Evolutionary conservation across 73 alveolate genomes (phyloP).

Genomic region (Tetrahymena malaccensis): DNA sequence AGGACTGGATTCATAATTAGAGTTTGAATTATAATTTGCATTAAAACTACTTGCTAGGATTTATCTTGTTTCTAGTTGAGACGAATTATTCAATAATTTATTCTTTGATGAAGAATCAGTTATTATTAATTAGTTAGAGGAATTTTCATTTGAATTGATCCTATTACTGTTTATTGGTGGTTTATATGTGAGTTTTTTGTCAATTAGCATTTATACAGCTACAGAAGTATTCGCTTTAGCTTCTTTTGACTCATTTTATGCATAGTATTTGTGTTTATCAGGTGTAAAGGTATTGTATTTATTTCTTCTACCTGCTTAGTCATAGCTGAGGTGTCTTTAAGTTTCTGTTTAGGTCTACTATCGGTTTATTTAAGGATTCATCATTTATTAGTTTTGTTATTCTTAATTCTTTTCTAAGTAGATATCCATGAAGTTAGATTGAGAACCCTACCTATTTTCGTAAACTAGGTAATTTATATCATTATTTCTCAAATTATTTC

Average conservation of each 20-base stretch:
- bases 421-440: not conserved
- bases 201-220: not conserved
- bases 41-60: not conserved
- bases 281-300: not conserved
- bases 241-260: not conserved
- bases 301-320: not conserved
- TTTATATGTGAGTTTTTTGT: not conserved
- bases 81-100: not conserved
- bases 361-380: not conserved
- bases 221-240: not conserved
- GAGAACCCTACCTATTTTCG: not conserved
- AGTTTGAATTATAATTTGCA: not conserved
- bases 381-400: not conserved
- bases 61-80: not conserved
- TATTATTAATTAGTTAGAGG: not conserved
- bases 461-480: not conserved
- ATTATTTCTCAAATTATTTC: not conserved
- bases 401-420: not conserved
- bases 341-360: not conserved
- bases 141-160: not conserved
- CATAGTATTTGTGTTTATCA: not conserved
- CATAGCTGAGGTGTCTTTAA: not conserved
- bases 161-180: not conserved
- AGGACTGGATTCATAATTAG: not conserved
- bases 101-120: not conserved